phyloP scores from a whole-genome alignment of 179 eudicot species.

The Actinidia chinensis region DNA sequence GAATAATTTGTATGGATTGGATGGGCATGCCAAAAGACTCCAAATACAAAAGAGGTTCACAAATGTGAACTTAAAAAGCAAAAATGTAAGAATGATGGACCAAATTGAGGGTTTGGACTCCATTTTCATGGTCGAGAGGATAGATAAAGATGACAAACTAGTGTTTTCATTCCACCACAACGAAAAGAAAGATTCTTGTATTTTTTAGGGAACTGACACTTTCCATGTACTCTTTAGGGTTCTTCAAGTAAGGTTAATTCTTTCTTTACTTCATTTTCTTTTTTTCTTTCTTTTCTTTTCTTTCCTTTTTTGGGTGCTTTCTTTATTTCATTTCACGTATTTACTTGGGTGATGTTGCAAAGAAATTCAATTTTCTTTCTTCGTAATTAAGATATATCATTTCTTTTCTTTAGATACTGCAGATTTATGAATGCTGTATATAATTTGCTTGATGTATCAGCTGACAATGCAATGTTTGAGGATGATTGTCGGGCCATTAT shows the following conservation, averaged over 20 bases:
- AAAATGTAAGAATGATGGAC: too few relatives aligned
- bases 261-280: neutral
- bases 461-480: conserved; percentile 84
- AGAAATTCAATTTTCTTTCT: neutral
- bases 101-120: too few relatives aligned
- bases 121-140: too few relatives aligned
- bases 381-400: neutral
- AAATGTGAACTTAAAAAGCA: too few relatives aligned
- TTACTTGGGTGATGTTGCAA: conserved; percentile 8
- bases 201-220: conserved; percentile 76
- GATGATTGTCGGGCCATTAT: conserved; percentile 92
- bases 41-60: too few relatives aligned
- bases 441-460: conserved; percentile 83
- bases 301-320: too few relatives aligned
- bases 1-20: too few relatives aligned
- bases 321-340: too few relatives aligned
- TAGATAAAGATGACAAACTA: too few relatives aligned
- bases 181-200: conserved; percentile 39
- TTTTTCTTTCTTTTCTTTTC: too few relatives aligned
- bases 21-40: too few relatives aligned
- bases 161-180: conserved; percentile 33
- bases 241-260: conserved; percentile 54
- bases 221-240: conserved; percentile 82
- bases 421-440: conserved; percentile 49
- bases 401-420: conserved; percentile 36